Base-by-base conservation (phyloP, 2,329 filamentous ascomycete species). In the Diplocarpon rosae region DNA sequence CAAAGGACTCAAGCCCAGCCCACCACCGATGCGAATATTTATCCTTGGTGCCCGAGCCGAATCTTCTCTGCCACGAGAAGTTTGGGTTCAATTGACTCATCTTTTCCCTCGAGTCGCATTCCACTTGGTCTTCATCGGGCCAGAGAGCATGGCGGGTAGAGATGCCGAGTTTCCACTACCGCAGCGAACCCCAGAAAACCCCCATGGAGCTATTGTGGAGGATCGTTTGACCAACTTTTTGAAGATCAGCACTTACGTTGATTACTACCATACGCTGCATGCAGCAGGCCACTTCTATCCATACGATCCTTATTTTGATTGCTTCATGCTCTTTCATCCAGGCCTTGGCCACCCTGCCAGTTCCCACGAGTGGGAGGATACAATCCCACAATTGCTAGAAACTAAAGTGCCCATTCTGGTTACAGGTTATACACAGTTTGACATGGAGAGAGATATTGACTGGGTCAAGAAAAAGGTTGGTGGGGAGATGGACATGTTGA, bases 221-320 rank as follows among this genome's bases (percentile, higher is more conserved):
- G 90, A 94, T 63, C 80, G 90, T 42, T 74, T 98, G 8, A 86
- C 83, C 61, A 80, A 83, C 44, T 82, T 83, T 54, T 80, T 96
- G 78, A 98, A 98, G 70, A 94, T 98, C 59, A 92, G 83, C 63
- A 98, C 93, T 0, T 95, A 89, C 59, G 90, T 96, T 41, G 92
- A 98, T 57, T 95, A 98, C 68, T 98, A 93, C 69, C 90, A 98
- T 66, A 96, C 86, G 2, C 77, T 98, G 56, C 90, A 98, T 68
- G 79, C 88, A 62, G 85, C 90, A 0, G 83, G 87, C 38, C 76
- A 89, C 61, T 98, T 96, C 68, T 79, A 85, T 46, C 92, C 93
- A 0, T 95, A 93, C 62, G 92, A 98, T 62, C 92, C 92, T 1
- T 98, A 98, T 68, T 95, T 98, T 64, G 92, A 98, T 69, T 92